Base-by-base conservation (phyloP, 306 rosid genomes). In the Sesbania bispinosa region DNA sequence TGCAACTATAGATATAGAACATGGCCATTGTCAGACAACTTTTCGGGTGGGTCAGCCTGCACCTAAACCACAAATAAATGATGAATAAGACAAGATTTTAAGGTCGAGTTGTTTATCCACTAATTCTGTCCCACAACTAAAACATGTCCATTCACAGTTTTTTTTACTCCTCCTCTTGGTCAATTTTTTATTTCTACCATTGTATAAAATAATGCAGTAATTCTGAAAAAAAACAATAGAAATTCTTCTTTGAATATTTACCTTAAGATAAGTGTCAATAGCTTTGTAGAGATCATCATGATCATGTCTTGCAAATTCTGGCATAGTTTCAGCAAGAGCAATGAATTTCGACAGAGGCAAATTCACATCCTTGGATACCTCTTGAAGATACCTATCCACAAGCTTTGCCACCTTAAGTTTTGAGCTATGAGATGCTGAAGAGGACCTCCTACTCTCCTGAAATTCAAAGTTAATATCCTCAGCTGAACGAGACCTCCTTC, bases 221-320 rank as follows among this genome's bases (percentile, higher is more conserved):
- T 59, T 46, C 15, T n/a, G n/a, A 38, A 47, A 75, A 50, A 80
- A 59, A 16, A 50, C 24, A 71, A 39, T 8, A 73, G 52, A 18
- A 5, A 68, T 26, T 32, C 7, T n/a, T 24, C n/a, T 27, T 7
- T 41, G 13, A 66, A 66, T 16, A 59, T 82, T 83, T 70, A 94
- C 99, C 99, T 89, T 94, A 14, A 94, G 95, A 80, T 86, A 94
- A 67, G 82, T 85, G 86, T 94, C 97, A 82, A 89, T 94, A 20
- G 97, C 99, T 69, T 81, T 79, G 90, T 94, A 94, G 81, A 94
- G 88, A 62, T 94, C 97, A 82, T 94, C 99, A 82, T 94, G 99
- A 54, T 94, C 97, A 69, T 80, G 81, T 78, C 99, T 87, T n/a
- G 97, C 90, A 73, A 94, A 94, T 46, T 85, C 97, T 20, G 96